Evolutionary conservation across 305 asterid genomes (phyloP).

Genomic region (Rubia peregrina): DNA sequence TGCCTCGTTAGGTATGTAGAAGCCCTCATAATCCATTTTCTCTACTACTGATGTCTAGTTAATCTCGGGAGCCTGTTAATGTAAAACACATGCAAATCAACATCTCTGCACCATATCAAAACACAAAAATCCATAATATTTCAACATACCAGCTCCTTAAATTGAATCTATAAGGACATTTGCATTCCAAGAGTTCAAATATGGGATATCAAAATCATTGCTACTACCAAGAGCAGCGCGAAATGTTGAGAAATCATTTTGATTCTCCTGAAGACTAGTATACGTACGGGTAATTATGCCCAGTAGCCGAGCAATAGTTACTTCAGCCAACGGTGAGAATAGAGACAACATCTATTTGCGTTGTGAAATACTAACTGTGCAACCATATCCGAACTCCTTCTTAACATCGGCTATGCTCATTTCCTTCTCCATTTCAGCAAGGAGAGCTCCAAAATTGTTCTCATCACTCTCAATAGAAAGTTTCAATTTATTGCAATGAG

Average conservation of each 20-base stretch:
- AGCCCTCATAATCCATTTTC: constrained; percentile 90
- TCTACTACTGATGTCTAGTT: constrained; percentile 73
- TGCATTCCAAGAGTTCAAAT: constrained; percentile 62
- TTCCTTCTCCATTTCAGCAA: constrained; percentile 94
- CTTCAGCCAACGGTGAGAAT: constrained; percentile 68
- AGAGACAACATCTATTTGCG: constrained; percentile 83
- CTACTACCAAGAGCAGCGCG: constrained; percentile 63
- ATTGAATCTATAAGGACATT: constrained; percentile 82
- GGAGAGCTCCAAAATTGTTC: constrained; percentile 81
- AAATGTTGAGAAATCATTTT: constrained; percentile 62
- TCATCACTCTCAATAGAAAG: constrained; percentile 42
- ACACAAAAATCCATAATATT: neutral
- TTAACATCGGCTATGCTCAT: constrained; percentile 83
- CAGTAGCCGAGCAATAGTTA: constrained; percentile 69
- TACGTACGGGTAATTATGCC: constrained; percentile 67
- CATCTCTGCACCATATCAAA: neutral
- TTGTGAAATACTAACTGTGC: constrained; percentile 62
- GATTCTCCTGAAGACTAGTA: constrained; percentile 69
- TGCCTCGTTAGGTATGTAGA: constrained; percentile 60
- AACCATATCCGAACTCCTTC: constrained; percentile 91
- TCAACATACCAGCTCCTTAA: constrained; percentile 72
- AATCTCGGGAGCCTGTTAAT: constrained; percentile 64
- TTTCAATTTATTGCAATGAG: constrained; percentile 50
- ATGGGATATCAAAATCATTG: constrained; percentile 38
- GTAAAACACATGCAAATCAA: constrained; percentile 1